phyloP scores from a whole-genome alignment of 1,284 basidiomycete genomes.

The Stygiomarasmius scandens region DNA sequence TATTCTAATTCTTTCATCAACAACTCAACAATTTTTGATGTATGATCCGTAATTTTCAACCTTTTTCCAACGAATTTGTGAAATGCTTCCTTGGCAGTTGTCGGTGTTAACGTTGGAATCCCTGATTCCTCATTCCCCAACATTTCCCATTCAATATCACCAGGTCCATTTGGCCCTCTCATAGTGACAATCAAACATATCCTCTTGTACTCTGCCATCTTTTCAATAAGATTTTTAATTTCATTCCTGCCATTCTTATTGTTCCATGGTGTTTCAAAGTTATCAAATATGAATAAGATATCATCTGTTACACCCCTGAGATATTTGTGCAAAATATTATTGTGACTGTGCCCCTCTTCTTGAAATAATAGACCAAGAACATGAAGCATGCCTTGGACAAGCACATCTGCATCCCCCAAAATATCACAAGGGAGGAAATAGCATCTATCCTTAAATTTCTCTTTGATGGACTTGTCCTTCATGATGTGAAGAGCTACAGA shows the following conservation, averaged over 20 bases:
- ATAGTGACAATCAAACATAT: slow-evolving; percentile 1
- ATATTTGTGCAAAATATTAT: background rate
- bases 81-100: background rate
- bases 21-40: background rate
- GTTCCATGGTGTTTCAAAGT: slow-evolving; percentile 9
- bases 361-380: background rate
- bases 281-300: background rate
- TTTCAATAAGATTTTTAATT: background rate
- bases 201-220: background rate
- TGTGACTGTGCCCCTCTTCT: background rate
- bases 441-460: background rate
- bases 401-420: background rate
- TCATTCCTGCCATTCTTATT: background rate
- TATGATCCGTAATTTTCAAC: background rate
- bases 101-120: background rate
- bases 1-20: background rate
- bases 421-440: slow-evolving; percentile 4
- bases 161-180: slow-evolving; percentile 1
- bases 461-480: background rate
- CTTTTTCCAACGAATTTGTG: background rate
- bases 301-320: background rate
- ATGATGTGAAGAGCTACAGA: slow-evolving; percentile 1
- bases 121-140: background rate
- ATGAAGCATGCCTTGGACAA: background rate
- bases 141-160: background rate